Percentiles rank a stretch among this genome's conserved stretches.
phyloP scores from a whole-genome alignment of 345 rosid species.

The Brassica incana region DNA sequence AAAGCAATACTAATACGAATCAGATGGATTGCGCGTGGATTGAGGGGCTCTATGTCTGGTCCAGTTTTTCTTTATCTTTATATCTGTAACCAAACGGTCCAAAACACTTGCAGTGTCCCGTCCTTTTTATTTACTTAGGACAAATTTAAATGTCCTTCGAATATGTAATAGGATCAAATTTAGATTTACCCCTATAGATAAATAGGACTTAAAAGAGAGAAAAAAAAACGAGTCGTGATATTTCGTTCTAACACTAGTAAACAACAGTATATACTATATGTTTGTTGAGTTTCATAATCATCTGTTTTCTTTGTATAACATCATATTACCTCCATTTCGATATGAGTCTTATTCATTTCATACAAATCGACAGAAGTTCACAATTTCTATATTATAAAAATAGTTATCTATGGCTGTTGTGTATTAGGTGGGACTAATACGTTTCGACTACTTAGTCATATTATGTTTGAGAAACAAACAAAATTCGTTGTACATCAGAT shows the following conservation, averaged over 20 bases:
- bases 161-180: neutral
- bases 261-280: neutral
- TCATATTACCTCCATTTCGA: neutral
- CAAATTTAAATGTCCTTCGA: constrained; percentile 28
- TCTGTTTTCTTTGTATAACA: neutral
- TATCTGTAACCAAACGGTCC: constrained; percentile 33
- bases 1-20: constrained; percentile 9
- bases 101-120: constrained; percentile 41
- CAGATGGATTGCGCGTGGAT: constrained; percentile 37
- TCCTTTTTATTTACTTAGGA: constrained; percentile 22
- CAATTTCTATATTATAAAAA: neutral
- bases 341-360: neutral
- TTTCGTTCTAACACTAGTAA: neutral
- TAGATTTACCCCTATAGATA: neutral
- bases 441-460: neutral
- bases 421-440: neutral
- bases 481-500: neutral
- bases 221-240: neutral
- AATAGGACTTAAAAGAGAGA: neutral
- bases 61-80: constrained; percentile 29
- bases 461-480: neutral
- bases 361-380: neutral
- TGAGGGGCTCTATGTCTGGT: constrained; percentile 30
- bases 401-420: neutral
- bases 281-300: neutral